These are phyloP conservation scores for Sphagnum magellanicum DNA, from an alignment of 228 moss, liverwort and hornwort genomes.

Conservation along the genomic window DNA sequence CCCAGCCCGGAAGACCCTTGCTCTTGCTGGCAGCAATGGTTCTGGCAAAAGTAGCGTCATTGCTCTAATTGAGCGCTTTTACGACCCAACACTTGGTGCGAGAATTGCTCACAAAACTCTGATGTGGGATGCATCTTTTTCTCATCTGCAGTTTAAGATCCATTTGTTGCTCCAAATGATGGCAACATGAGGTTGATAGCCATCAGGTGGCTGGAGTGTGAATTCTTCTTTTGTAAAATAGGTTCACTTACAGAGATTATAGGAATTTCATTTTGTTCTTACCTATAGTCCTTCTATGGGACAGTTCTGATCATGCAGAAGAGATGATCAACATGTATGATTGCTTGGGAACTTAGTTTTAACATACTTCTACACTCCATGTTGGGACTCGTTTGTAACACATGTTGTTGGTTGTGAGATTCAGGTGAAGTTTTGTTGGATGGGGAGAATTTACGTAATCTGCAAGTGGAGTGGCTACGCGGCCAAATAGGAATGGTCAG, in stretches of 20 bases:
- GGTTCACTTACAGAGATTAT: too few species aligned
- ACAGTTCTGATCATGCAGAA: too few species aligned
- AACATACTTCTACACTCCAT: not conserved
- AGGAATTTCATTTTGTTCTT: too few species aligned
- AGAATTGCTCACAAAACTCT: not conserved
- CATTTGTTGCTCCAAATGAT: too few species aligned
- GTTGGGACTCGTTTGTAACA: not conserved
- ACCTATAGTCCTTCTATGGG: too few species aligned
- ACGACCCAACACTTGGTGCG: conserved; percentile 94
- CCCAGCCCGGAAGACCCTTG: conserved; percentile 88
- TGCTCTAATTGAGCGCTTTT: conserved; percentile 93
- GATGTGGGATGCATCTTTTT: too few species aligned
- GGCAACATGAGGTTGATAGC: too few species aligned
- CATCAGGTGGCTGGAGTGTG: too few species aligned
- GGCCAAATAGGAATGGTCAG: conserved; percentile 97
- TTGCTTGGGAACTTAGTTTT: too few species aligned
- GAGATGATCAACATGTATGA: too few species aligned
- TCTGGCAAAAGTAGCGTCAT: conserved; percentile 99
- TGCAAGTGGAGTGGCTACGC: conserved; percentile 90
- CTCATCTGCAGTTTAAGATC: too few species aligned
- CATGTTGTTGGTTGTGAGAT: not conserved
- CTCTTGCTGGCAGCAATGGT: conserved; percentile 96
- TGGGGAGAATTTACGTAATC: conserved; percentile 86
- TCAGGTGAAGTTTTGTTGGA: conserved; percentile 94
- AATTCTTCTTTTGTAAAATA: too few species aligned